Conservation (phyloP, 441 rosid species). For the Erysimum cheiri region DNA sequence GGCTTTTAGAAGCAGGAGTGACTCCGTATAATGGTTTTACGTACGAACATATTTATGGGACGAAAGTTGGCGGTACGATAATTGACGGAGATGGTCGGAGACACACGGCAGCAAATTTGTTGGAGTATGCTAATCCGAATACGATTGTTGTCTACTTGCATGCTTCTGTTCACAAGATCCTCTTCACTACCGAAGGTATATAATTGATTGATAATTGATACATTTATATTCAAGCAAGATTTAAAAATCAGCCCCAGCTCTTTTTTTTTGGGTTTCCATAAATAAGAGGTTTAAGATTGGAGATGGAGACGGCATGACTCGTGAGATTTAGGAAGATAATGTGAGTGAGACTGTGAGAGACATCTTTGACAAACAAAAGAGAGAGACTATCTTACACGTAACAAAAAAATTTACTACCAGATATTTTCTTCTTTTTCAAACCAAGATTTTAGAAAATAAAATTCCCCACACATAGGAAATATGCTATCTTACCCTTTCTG, state of each 20-base stretch:
- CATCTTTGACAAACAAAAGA: too few species aligned
- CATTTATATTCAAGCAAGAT: not conserved
- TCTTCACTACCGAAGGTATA: conserved; percentile 51
- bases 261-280: not conserved
- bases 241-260: not conserved
- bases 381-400: too few species aligned
- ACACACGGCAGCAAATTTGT: conserved; percentile 57
- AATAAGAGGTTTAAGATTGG: not conserved
- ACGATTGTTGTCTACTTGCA: conserved; percentile 52
- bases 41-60: conserved; percentile 51
- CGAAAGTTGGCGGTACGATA: conserved; percentile 54
- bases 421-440: not conserved
- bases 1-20: conserved; percentile 60
- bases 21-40: conserved; percentile 58
- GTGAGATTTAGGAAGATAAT: not conserved
- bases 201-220: not conserved
- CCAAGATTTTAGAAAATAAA: not conserved
- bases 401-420: not conserved
- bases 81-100: conserved; percentile 51
- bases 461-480: too few species aligned
- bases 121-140: conserved; percentile 56
- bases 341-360: too few species aligned
- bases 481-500: too few species aligned
- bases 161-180: conserved; percentile 56
- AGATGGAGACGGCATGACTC: not conserved